A percentile compares a stretch with the other conserved stretches of the same genome.
Evolutionary conservation across 2,329 filamentous ascomycete genomes (phyloP).

Genomic region (Fusarium setosum): DNA sequence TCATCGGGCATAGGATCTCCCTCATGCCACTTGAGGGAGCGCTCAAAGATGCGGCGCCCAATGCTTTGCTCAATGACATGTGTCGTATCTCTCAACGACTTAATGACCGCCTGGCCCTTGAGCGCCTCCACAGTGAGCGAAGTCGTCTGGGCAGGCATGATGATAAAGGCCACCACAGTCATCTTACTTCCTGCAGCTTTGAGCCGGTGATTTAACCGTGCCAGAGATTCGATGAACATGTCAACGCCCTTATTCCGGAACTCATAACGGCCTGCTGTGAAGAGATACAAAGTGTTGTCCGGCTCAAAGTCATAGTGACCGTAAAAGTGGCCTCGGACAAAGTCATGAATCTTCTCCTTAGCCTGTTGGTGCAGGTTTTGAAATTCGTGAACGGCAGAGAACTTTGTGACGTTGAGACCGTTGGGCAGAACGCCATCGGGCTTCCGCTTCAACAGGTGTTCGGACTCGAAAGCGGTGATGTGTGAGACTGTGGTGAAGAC

Average conservation of each 20-base stretch:
- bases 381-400: constrained; percentile 98
- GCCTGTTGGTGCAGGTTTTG: constrained; percentile 97
- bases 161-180: constrained; percentile 97
- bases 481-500: constrained; percentile 99
- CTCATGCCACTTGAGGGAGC: constrained; percentile 94
- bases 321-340: constrained; percentile 97
- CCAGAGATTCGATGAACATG: constrained; percentile 98
- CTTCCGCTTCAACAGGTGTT: constrained; percentile 97
- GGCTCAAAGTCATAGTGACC: constrained; percentile 97
- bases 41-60: constrained; percentile 93
- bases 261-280: constrained; percentile 96
- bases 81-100: constrained; percentile 92
- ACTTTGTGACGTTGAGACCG: constrained; percentile 95
- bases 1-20: constrained; percentile 94
- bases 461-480: constrained; percentile 97
- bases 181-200: constrained; percentile 88
- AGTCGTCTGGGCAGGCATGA: constrained; percentile 97
- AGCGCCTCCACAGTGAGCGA: constrained; percentile 95
- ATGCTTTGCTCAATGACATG: constrained; percentile 93
- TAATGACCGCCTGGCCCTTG: constrained; percentile 97
- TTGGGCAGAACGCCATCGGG: constrained; percentile 97
- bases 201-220: constrained; percentile 91
- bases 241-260: constrained; percentile 99
- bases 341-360: constrained; percentile 98
- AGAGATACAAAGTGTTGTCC: constrained; percentile 97